Percentiles rank a stretch among this genome's conserved stretches.
These are phyloP conservation scores for Pachysandra terminalis DNA, from an alignment of 164 flowering plant species.

Conservation along the genomic window DNA sequence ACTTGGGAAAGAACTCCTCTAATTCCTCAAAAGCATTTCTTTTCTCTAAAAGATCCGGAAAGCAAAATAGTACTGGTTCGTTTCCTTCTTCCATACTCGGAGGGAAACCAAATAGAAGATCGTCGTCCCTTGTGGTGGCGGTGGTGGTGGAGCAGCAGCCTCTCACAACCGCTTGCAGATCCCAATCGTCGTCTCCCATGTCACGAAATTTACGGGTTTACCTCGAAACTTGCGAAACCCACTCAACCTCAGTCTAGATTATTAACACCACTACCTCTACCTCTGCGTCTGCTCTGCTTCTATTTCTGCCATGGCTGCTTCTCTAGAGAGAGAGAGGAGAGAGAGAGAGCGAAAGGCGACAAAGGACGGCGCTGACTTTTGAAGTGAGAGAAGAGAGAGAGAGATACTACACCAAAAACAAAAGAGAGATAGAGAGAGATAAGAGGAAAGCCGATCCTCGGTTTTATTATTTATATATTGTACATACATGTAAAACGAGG, in stretches of 20 bases:
- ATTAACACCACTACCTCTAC: not conserved
- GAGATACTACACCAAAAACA: too few relatives aligned
- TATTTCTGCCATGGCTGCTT: slow-evolving; percentile 1
- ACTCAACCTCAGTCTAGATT: not conserved
- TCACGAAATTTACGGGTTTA: slow-evolving; percentile 5
- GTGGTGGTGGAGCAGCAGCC: slow-evolving; percentile 45
- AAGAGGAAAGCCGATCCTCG: slow-evolving; percentile 5
- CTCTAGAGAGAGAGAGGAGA: too few relatives aligned
- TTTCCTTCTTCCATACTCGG: slow-evolving; percentile 9
- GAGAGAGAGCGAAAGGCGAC: slow-evolving; percentile 35
- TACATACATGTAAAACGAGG: too few relatives aligned
- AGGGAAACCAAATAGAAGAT: slow-evolving; percentile 17
- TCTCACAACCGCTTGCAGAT: slow-evolving; percentile 91
- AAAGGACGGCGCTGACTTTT: slow-evolving; percentile 91
- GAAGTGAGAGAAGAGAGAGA: slow-evolving; percentile 11
- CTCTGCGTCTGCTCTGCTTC: not conserved
- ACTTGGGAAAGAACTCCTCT: slow-evolving; percentile 52
- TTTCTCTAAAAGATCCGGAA: slow-evolving; percentile 40
- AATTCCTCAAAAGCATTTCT: slow-evolving; percentile 40
- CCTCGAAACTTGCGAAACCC: not conserved
- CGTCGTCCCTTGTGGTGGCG: slow-evolving; percentile 22
- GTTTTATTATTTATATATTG: slow-evolving; percentile 8
- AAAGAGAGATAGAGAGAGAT: slow-evolving; percentile 13
- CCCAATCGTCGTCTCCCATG: slow-evolving; percentile 93
- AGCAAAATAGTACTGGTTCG: slow-evolving; percentile 1